These are phyloP conservation scores for Calonectria multiphialidica DNA, from an alignment of 2,329 filamentous ascomycete genomes.

Conservation along the genomic window DNA sequence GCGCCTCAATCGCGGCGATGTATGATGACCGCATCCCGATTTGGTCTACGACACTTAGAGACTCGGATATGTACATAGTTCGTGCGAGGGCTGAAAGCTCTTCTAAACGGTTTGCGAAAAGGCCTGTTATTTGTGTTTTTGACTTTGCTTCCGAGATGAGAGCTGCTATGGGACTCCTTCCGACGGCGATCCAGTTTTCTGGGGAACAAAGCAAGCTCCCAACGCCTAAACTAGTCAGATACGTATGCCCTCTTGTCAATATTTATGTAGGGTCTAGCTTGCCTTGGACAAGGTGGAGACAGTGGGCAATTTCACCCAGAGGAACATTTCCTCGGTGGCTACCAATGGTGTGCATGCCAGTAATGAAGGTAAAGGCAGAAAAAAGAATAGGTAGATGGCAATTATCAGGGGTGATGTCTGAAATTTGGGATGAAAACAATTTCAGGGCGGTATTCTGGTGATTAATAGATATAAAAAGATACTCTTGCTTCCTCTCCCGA, in stretches of 20 bases:
- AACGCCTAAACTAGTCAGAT: not conserved
- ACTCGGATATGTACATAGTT: not conserved
- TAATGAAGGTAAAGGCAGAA: not conserved
- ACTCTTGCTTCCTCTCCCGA: not conserved
- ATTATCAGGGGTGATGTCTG: not conserved
- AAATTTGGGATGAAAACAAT: not conserved
- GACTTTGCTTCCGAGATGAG: not conserved
- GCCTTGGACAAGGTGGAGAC: not conserved
- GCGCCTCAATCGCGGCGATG: not conserved
- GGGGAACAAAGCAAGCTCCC: not conserved
- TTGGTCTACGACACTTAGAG: not conserved
- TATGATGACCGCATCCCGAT: not conserved
- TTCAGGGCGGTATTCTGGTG: not conserved
- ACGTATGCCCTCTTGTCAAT: too few relatives aligned
- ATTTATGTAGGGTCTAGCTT: too few relatives aligned
- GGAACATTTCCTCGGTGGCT: not conserved
- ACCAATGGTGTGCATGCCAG: not conserved
- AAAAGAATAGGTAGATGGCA: not conserved
- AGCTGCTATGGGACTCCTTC: not conserved
- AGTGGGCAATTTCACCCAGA: not conserved
- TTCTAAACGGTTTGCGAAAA: not conserved
- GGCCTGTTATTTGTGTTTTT: not conserved
- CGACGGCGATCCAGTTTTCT: not conserved
- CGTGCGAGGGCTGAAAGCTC: not conserved
- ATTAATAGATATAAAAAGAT: not conserved